Base-by-base conservation (phyloP, 805 yeast species). In the Metschnikowia cerradonensis region DNA sequence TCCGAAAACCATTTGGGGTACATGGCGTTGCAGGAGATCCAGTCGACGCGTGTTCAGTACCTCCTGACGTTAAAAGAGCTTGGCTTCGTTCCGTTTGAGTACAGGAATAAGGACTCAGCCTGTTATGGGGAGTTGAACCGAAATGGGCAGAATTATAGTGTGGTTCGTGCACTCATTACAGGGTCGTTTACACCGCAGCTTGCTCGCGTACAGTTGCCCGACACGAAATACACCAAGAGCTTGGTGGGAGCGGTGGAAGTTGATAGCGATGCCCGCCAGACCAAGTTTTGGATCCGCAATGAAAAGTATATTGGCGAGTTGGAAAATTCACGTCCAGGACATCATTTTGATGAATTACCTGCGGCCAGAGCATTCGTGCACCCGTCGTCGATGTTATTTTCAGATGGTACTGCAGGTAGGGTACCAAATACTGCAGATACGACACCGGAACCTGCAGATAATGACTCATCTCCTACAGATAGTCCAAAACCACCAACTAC, bases 121-220 rank as follows among this genome's bases (percentile, higher is more conserved):
- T 22, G 23, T 4, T 56, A 50, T 3, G 46, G 48, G 7, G 59
- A 52, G 42, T 63, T 83, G 56, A 84, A 84, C 62, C 67, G 80
- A 52, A 85, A 86, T 55, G 66, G 67, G 4, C 61, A 61, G 0
- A 83, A 84, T 58, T 64, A 67, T 33, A 67, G 78, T 2, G 71
- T 91, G 0, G 57, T 90, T 1, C 75, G 82, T 20, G 80, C 95
- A 0, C 75, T 92, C 1, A 68, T 90, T 17, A 83, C 96, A 0
- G 95, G 96, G 2, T 78, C 96, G 0, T 80, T 84, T 58, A 88
- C 86, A 60, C 98, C 98, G 0, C 86, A 87, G 49, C 73, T 90
- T 33, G 91, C 94, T 0, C 76, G 89, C 54, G 88, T 90, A 3
- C 90, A 86, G 60, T 71, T 81, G 19, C 97, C 98, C 0, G 90